Percentiles rank a stretch among this genome's conserved stretches.
phyloP scores from a whole-genome alignment of 73 alveolate genomes.

The Uronychia binucleata region DNA sequence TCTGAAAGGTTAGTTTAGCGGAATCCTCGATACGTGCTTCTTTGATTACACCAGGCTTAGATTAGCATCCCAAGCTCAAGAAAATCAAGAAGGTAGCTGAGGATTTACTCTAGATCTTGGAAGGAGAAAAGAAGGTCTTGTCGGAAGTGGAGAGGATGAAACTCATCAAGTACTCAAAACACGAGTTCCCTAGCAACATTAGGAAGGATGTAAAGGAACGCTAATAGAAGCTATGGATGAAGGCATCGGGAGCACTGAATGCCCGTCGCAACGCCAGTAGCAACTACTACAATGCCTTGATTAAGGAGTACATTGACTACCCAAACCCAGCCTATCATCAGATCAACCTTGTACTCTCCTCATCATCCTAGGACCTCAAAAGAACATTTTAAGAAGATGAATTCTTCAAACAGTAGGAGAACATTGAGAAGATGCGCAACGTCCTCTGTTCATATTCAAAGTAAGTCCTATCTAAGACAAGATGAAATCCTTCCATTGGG shows the following conservation, averaged over 20 bases:
- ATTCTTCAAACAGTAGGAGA: too few relatives aligned
- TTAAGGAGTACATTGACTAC: conserved; percentile 25
- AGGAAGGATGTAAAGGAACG: neutral
- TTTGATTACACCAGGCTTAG: too few relatives aligned
- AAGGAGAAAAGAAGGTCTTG: neutral
- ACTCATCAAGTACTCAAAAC: neutral
- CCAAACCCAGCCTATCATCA: conserved; percentile 77
- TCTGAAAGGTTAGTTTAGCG: too few relatives aligned
- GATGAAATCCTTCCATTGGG: conserved; percentile 65
- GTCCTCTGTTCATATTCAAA: neutral
- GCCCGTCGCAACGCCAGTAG: neutral
- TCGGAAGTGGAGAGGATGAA: neutral
- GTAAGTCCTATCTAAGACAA: neutral
- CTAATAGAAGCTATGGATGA: neutral
- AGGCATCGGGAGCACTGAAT: neutral
- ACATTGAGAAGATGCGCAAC: neutral
- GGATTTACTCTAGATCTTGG: neutral
- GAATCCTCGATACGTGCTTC: too few relatives aligned
- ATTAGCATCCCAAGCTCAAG: neutral
- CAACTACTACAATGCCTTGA: neutral
- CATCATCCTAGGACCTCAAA: conserved; percentile 67
- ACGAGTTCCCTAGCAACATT: neutral
- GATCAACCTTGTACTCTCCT: conserved; percentile 58
- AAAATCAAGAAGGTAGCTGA: neutral
- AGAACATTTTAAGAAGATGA: conserved; percentile 71